These are phyloP conservation scores for Ascochyta clinopodiicola DNA, from an alignment of 2,329 filamentous ascomycete genomes.

Conservation along the genomic window DNA sequence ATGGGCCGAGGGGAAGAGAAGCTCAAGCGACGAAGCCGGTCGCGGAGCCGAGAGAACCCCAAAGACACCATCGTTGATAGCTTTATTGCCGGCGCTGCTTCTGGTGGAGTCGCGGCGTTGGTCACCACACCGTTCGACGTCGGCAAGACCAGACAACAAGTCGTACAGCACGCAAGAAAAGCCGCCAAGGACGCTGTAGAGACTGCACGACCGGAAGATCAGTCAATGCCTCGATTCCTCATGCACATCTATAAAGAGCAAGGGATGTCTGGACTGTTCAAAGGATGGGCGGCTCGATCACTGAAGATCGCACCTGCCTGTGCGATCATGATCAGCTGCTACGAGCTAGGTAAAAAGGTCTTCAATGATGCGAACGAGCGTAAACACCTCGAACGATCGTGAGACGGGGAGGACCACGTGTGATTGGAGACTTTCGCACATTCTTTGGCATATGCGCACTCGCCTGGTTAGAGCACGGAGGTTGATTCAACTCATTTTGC, in stretches of 20 bases:
- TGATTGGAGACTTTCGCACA: constrained; percentile 3
- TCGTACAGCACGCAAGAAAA: constrained; percentile 67
- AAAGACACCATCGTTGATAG: constrained; percentile 83
- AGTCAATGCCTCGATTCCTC: constrained; percentile 81
- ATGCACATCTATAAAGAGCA: constrained; percentile 90
- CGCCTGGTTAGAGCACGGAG: constrained; percentile 2
- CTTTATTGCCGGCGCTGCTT: constrained; percentile 83
- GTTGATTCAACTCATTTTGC: constrained; percentile 21
- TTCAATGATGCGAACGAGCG: constrained; percentile 77
- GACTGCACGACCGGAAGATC: constrained; percentile 68
- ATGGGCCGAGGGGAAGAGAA: constrained; percentile 42
- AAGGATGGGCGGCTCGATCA: constrained; percentile 88
- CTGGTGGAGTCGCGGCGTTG: constrained; percentile 84
- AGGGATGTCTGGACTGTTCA: constrained; percentile 81
- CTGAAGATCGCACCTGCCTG: constrained; percentile 95
- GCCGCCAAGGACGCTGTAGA: constrained; percentile 51
- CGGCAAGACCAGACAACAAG: constrained; percentile 92
- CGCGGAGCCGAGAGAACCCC: constrained; percentile 72
- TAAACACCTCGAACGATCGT: constrained; percentile 36
- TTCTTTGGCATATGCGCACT: constrained; percentile 10
- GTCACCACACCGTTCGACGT: constrained; percentile 96
- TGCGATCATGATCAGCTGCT: constrained; percentile 99
- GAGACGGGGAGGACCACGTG: neutral
- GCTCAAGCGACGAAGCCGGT: constrained; percentile 50
- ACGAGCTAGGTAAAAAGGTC: constrained; percentile 92